Evolutionary conservation across 352 stramenopile genomes (phyloP).

Genomic region (Globisporangium canariense): DNA sequence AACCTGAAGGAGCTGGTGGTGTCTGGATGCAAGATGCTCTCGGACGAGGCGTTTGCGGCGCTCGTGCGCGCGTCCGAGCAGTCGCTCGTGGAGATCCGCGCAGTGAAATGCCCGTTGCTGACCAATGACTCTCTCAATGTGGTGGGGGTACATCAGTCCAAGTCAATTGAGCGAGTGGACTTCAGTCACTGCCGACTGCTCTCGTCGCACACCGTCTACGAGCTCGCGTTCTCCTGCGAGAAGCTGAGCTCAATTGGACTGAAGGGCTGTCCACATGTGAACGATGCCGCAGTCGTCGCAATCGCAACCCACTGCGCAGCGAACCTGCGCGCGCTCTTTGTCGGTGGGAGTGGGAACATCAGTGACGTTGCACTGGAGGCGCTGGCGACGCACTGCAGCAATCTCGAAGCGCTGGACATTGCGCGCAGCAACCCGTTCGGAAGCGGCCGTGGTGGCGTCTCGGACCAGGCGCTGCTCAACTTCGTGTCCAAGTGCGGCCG

Average conservation of each 20-base stretch:
- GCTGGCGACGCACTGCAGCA: slow-evolving; percentile 35
- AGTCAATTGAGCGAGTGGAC: slow-evolving; percentile 41
- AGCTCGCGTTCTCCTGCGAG: slow-evolving; percentile 25
- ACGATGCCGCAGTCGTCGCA: slow-evolving; percentile 29
- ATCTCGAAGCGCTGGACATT: slow-evolving; percentile 48
- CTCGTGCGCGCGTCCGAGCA: slow-evolving; percentile 34
- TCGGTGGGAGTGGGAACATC: slow-evolving; percentile 48
- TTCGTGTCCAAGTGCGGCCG: slow-evolving; percentile 38
- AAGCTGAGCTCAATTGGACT: slow-evolving; percentile 41
- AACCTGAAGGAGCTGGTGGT: slow-evolving; percentile 42
- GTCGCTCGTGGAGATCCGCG: slow-evolving; percentile 39
- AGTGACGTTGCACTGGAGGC: slow-evolving; percentile 38
- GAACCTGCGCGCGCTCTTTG: slow-evolving; percentile 31
- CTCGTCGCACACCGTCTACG: slow-evolving; percentile 30
- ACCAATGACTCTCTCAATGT: slow-evolving; percentile 35
- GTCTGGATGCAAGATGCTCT: slow-evolving; percentile 52
- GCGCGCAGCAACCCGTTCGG: slow-evolving; percentile 67
- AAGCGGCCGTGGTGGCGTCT: slow-evolving; percentile 46
- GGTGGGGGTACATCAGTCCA: slow-evolving; percentile 23
- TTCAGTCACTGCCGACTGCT: slow-evolving; percentile 64
- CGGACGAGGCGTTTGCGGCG: slow-evolving; percentile 35
- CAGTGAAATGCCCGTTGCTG: slow-evolving; percentile 50
- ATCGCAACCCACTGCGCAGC: slow-evolving; percentile 33
- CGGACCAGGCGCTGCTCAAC: slow-evolving; percentile 36
- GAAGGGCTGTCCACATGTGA: slow-evolving; percentile 55